Evolutionary conservation across 345 rosid species (phyloP), one percentile per base, ranked within the genome.

Genomic region (Boechera divaricarpa): DNA sequence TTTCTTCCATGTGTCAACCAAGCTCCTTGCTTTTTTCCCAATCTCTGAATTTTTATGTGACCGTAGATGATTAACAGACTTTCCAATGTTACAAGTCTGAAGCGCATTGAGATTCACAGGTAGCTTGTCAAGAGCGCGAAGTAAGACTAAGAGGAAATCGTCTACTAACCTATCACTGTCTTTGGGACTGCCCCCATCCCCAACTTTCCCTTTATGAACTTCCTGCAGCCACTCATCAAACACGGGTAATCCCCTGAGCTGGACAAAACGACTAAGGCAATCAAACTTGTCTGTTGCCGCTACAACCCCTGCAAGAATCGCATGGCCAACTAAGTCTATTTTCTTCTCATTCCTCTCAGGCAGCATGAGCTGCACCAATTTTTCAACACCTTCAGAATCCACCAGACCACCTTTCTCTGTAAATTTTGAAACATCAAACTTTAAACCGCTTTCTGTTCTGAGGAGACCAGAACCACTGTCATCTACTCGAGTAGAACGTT

Each of bases 171-270:
- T 77, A 36, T 63, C 81, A 12, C 4, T 59, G 36, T 78, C 81
- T 84, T 81, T 92, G 69, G 84, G 84, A 76, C 91, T 74, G 70
- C 83, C 63, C 69, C 69, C 85, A 79, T 90, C 94, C 49, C 97
- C 94, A 60, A 78, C 65, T 82, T 91, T 95, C 73, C 98, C 97
- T 80, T 87, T 92, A 58, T 92, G 99, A 63, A 92, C 84, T 80
- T 95, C 97, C 82, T 95, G 99, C 10, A 95, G 90, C 99, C 99
- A 95, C 52, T 88, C 99, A 81, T 95, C 99, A 77, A 92, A 87
- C 5, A 91, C 90, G 49, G 91, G 87, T 69, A 92, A 86, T 32
- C 99, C 99, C 85, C 77, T 87, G 5, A 85, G 91, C 83, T 89
- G 97, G 70, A 95, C 97, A 81, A 95, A 95, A 53, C 76, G 80